A percentile compares a stretch with the other conserved stretches of the same genome.
phyloP scores from a whole-genome alignment of 805 yeast genomes.

The Lipomyces kockii region DNA sequence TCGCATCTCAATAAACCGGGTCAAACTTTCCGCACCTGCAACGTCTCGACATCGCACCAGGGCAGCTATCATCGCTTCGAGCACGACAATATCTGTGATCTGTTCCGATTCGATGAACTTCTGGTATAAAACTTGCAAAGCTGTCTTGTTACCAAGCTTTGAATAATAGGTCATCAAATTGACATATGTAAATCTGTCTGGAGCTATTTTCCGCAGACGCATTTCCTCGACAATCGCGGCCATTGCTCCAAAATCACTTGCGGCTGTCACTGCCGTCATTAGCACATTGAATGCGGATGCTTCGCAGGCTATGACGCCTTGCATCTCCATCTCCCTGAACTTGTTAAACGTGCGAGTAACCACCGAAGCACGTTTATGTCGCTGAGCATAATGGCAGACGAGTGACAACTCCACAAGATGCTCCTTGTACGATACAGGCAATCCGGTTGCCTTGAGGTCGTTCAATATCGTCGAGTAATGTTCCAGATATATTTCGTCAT shows the following conservation, averaged over 20 bases:
- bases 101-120: slow-evolving; percentile 35
- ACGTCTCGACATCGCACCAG: slow-evolving; percentile 38
- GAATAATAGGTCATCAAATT: slow-evolving; percentile 25
- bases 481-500: slow-evolving; percentile 16
- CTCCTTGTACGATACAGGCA: slow-evolving; percentile 46
- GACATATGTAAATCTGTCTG: slow-evolving; percentile 45
- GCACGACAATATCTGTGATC: slow-evolving; percentile 40
- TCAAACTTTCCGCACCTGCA: slow-evolving; percentile 39
- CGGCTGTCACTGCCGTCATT: slow-evolving; percentile 40
- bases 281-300: slow-evolving; percentile 42
- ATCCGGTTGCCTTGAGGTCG: slow-evolving; percentile 40
- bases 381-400: slow-evolving; percentile 8
- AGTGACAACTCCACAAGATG: slow-evolving; percentile 39
- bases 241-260: slow-evolving; percentile 31
- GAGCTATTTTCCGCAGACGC: slow-evolving; percentile 29
- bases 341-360: slow-evolving; percentile 24
- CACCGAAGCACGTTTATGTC: slow-evolving; percentile 24
- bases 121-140: slow-evolving; percentile 26
- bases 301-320: slow-evolving; percentile 28
- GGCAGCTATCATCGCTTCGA: slow-evolving; percentile 38
- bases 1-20: slow-evolving; percentile 27
- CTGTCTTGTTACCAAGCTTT: slow-evolving; percentile 28
- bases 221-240: slow-evolving; percentile 37
- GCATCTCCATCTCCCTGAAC: slow-evolving; percentile 20
- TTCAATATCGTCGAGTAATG: slow-evolving; percentile 35